Conservation (phyloP, 768 basidiomycete genomes). For the Auriscalpium orientale region DNA sequence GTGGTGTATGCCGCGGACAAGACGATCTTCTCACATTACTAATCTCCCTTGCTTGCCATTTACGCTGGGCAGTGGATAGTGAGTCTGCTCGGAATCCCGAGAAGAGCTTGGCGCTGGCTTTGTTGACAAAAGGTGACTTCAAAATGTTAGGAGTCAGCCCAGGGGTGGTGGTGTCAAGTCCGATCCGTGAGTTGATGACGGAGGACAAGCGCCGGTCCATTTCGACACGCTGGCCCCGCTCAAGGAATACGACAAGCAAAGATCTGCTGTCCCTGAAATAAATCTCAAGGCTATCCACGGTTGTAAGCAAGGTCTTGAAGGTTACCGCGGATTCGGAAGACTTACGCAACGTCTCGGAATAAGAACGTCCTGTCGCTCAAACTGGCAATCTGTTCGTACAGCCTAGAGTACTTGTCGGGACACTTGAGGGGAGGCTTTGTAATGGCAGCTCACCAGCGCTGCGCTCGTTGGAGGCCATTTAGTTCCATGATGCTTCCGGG, state of each 20-base stretch:
- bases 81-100: conserved; percentile 51
- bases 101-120: conserved; percentile 41
- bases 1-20: not conserved
- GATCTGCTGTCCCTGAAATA: conserved; percentile 92
- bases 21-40: conserved; percentile 60
- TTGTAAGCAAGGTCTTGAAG: not conserved
- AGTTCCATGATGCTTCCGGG: conserved; percentile 80
- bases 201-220: conserved; percentile 45
- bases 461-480: conserved; percentile 71
- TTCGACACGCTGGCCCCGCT: conserved; percentile 54
- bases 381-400: conserved; percentile 68
- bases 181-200: conserved; percentile 33
- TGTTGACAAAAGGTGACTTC: conserved; percentile 49
- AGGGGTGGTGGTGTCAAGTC: conserved; percentile 14
- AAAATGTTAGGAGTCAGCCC: conserved; percentile 41
- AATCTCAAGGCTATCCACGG: conserved; percentile 60
- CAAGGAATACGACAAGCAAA: conserved; percentile 74
- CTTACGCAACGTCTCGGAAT: conserved; percentile 88
- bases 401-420: conserved; percentile 37
- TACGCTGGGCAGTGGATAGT: conserved; percentile 61
- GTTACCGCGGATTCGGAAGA: conserved; percentile 5
- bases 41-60: conserved; percentile 87
- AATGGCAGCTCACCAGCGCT: conserved; percentile 56
- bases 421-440: not conserved
- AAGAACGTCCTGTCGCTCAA: conserved; percentile 80